Conservation (phyloP, 2,329 filamentous ascomycete species). For the Calonectria ilicicola region DNA sequence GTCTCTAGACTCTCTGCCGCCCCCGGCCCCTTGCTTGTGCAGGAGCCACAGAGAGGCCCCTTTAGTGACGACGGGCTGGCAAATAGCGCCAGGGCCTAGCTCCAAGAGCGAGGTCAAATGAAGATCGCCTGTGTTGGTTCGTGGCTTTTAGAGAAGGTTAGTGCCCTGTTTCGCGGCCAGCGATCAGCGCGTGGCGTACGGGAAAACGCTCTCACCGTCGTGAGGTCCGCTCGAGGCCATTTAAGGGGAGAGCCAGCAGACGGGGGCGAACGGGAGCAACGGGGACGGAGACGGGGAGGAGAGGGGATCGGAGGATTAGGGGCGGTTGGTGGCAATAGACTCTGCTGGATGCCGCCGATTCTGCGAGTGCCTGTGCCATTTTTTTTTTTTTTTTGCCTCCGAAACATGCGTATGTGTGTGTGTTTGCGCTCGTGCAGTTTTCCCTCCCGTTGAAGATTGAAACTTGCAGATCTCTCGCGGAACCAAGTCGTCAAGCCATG, state of each 20-base stretch:
- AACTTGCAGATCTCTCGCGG: constrained; percentile 4
- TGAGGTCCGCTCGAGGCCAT: not conserved
- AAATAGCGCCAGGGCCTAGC: constrained; percentile 12
- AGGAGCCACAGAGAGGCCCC: constrained; percentile 9
- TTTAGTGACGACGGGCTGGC: not conserved
- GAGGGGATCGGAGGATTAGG: not conserved
- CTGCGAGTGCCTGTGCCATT: not conserved
- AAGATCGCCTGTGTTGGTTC: constrained; percentile 10
- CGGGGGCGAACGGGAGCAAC: constrained; percentile 10
- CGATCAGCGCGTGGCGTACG: constrained; percentile 21
- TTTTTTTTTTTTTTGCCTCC: not conserved
- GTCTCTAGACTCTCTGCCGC: not conserved
- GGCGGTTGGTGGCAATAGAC: not conserved
- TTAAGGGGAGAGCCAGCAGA: not conserved
- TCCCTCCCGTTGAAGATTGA: constrained; percentile 12
- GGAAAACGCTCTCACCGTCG: constrained; percentile 16
- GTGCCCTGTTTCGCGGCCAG: not conserved
- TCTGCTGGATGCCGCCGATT: constrained; percentile 4
- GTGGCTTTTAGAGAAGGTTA: constrained; percentile 5
- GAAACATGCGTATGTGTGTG: not conserved
- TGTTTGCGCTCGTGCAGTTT: not conserved
- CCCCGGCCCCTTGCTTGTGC: constrained; percentile 7
- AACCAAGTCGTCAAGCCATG: constrained; percentile 10
- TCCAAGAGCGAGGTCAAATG: constrained; percentile 15
- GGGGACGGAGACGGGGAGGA: not conserved